These are phyloP conservation scores for Pythium brachiatum DNA, from an alignment of 352 stramenopile genomes.

Conservation along the genomic window DNA sequence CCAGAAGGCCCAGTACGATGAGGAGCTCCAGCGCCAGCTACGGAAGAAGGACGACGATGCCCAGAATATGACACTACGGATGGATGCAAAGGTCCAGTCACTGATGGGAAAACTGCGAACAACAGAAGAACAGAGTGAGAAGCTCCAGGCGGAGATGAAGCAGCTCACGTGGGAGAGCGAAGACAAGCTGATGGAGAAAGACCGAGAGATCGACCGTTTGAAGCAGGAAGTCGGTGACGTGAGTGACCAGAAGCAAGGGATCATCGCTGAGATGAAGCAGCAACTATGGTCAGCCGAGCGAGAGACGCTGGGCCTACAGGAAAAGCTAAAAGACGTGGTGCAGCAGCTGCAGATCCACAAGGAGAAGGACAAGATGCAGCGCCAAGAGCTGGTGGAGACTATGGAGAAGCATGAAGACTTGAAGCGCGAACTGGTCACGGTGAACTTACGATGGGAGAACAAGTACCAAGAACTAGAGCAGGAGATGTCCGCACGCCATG, in stretches of 20 bases:
- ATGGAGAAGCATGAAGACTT: conserved; percentile 63
- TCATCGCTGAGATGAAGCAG: conserved; percentile 45
- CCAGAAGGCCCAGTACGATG: conserved; percentile 78
- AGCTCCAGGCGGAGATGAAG: conserved; percentile 52
- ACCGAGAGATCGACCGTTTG: conserved; percentile 50
- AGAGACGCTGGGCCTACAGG: conserved; percentile 39
- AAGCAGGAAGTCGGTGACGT: conserved; percentile 52
- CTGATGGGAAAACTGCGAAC: conserved; percentile 46
- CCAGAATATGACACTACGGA: conserved; percentile 15
- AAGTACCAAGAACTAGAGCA: conserved; percentile 65
- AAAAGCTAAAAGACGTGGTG: conserved; percentile 46
- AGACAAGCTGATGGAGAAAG: conserved; percentile 57
- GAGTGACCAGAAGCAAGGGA: conserved; percentile 47
- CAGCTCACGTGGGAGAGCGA: conserved; percentile 60
- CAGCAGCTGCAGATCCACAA: conserved; percentile 47
- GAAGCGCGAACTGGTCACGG: conserved; percentile 55
- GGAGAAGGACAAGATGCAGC: conserved; percentile 62
- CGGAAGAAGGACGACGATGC: conserved; percentile 40
- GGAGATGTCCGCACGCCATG: conserved; percentile 40
- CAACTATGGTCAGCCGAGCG: conserved; percentile 49
- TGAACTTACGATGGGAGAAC: conserved; percentile 70
- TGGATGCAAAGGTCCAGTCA: conserved; percentile 45
- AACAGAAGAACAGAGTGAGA: conserved; percentile 49
- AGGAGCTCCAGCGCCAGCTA: conserved; percentile 49
- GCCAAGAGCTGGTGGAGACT: conserved; percentile 47